Percentiles rank a stretch among this genome's conserved stretches.
phyloP scores from a whole-genome alignment of 2,329 filamentous ascomycete genomes.

The Trichoderma endophyticum region DNA sequence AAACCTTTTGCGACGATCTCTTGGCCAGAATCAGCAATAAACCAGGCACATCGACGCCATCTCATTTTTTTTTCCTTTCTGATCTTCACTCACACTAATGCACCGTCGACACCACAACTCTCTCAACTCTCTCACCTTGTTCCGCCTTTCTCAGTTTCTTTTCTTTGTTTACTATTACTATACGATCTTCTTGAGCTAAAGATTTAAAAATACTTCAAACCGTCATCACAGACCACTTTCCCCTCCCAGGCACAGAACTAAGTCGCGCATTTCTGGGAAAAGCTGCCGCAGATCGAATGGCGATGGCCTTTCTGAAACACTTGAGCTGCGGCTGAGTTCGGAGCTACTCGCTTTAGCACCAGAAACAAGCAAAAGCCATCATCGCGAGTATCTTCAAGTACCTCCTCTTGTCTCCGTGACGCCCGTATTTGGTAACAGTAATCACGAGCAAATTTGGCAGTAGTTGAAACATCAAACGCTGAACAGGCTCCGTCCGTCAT shows the following conservation, averaged over 20 bases:
- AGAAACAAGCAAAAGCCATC: neutral
- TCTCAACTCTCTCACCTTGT: neutral
- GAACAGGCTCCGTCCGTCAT: neutral
- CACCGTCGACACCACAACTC: neutral
- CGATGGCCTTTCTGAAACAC: neutral
- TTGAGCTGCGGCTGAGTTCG: constrained; percentile 7
- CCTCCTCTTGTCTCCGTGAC: neutral
- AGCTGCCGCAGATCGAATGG: neutral
- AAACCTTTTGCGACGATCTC: neutral
- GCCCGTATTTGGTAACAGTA: neutral
- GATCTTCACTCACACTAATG: neutral
- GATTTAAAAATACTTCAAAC: neutral
- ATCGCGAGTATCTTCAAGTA: neutral
- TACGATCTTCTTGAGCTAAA: neutral
- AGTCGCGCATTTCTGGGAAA: neutral
- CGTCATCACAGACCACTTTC: neutral
- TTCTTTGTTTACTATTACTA: neutral
- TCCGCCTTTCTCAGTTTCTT: neutral
- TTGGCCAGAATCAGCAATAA: neutral
- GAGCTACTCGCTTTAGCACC: neutral
- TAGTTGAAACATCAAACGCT: neutral
- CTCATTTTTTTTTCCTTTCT: neutral
- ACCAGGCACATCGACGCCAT: neutral
- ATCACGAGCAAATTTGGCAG: neutral
- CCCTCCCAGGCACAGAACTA: neutral